Conservation (phyloP, 2,329 filamentous ascomycete species). For the Aspergillus flavus region DNA sequence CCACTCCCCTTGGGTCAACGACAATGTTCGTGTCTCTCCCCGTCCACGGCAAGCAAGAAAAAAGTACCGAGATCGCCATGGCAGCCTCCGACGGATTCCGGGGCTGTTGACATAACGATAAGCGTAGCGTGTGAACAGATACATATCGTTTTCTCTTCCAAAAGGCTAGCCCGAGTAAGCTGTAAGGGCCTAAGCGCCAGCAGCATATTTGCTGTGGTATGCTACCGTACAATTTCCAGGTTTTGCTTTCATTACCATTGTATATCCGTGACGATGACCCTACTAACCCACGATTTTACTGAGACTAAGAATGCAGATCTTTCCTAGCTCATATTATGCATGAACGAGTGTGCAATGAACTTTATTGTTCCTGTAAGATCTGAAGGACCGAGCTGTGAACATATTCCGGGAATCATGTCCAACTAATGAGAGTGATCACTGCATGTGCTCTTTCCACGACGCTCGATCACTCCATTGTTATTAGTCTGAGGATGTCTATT, state of each 20-base stretch:
- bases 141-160: background rate
- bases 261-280: background rate
- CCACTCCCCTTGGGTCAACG: too few species aligned
- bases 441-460: background rate
- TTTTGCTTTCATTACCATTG: background rate
- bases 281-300: background rate
- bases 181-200: background rate
- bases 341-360: background rate
- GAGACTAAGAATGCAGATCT: background rate
- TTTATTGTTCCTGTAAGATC: background rate
- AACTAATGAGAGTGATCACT: background rate
- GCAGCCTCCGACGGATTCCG: background rate
- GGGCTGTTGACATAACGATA: background rate
- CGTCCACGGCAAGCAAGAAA: background rate
- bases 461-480: background rate
- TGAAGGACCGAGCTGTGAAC: background rate
- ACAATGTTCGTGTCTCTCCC: background rate
- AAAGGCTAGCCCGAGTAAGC: background rate
- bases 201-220: background rate
- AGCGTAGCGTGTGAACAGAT: background rate
- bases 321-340: background rate
- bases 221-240: background rate
- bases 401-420: background rate
- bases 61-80: background rate
- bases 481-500: background rate